A percentile compares a stretch with the other conserved stretches of the same genome.
Evolutionary conservation across 2,329 filamentous ascomycete species (phyloP).

Genomic region (Diplodia mutila): DNA sequence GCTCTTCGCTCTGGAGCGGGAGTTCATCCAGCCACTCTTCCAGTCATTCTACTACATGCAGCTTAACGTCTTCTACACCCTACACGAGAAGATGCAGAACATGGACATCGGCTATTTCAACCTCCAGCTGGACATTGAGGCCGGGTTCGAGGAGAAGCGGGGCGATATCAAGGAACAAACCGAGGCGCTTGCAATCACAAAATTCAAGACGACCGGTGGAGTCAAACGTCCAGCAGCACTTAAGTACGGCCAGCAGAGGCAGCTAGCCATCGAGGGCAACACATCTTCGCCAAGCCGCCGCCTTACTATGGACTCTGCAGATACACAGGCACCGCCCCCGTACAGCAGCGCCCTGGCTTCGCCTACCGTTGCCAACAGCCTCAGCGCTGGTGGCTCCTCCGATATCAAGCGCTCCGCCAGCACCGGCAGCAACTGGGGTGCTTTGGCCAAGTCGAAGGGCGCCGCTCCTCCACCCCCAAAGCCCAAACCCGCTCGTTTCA

Average conservation of each 20-base stretch:
- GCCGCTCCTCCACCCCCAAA: slow-evolving; percentile 56
- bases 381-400: slow-evolving; percentile 28
- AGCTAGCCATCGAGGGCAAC: slow-evolving; percentile 43
- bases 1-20: slow-evolving; percentile 83
- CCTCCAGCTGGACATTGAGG: slow-evolving; percentile 85
- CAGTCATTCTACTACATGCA: slow-evolving; percentile 99
- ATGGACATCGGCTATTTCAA: slow-evolving; percentile 99
- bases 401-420: slow-evolving; percentile 38
- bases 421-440: slow-evolving; percentile 43
- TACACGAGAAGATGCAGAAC: slow-evolving; percentile 96
- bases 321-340: slow-evolving; percentile 43
- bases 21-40: slow-evolving; percentile 96
- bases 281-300: slow-evolving; percentile 30
- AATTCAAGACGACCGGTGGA: slow-evolving; percentile 86
- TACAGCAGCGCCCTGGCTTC: slow-evolving; percentile 44
- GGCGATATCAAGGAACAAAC: slow-evolving; percentile 82
- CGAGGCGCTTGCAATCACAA: slow-evolving; percentile 83
- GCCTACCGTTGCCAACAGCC: slow-evolving; percentile 29
- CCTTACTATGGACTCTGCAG: slow-evolving; percentile 37
- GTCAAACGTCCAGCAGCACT: slow-evolving; percentile 43
- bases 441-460: slow-evolving; percentile 53
- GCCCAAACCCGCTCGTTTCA: slow-evolving; percentile 72
- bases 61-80: slow-evolving; percentile 97
- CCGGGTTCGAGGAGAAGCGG: slow-evolving; percentile 85
- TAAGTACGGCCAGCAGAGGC: slow-evolving; percentile 43